Evolutionary conservation across 1,284 basidiomycete genomes (phyloP), one percentile per base, ranked within the genome.

Genomic region (Cryptococcus sp.): DNA sequence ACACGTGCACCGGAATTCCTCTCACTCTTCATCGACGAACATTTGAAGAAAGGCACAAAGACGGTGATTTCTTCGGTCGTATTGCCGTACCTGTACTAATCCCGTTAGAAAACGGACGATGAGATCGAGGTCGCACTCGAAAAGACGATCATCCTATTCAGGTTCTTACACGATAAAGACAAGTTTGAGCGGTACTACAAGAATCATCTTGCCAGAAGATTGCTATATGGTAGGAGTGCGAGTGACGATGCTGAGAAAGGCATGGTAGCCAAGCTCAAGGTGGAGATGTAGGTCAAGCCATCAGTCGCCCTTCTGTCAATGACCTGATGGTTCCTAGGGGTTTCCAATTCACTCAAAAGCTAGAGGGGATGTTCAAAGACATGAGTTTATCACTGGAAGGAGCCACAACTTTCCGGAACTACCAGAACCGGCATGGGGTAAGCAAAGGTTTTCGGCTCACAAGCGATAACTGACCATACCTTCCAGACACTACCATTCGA

Each of bases 361-460:
- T 98, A 63, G 95, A 98, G 75, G 95, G 96, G 53, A 99, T 99
- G 96, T 95, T 99, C 81, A 85, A 94, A 66, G 96, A 99, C 72
- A 95, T 99, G 86, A 90, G 87, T 67, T 77, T 96, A 41, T 95
- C 90, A 15, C 79, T 81, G 32, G 96, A 99, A 55, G 86, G 85
- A 6, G 90, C 88, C 80, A 80, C 83, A 51, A 83, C 83, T 4
- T 98, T 92, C 75, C 56, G 65, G 4, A 67, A 68, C 47, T 68
- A 65, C 54, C 57, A 58, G 14, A 61, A 56, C 51, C 61, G 64
- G 14, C 61, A 68, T 47, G 67, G 64, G 10, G 65, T 67, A 15
- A 55, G 68, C 61, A 7, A 23, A 11, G 5, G 32, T 37, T 37
- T 3, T 35, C 11, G 5, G 14, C 35, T 46, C 41, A 34, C 42